These are phyloP conservation scores for Chrysoporthe puriensis DNA, from an alignment of 2,329 filamentous ascomycete genomes.

Conservation along the genomic window DNA sequence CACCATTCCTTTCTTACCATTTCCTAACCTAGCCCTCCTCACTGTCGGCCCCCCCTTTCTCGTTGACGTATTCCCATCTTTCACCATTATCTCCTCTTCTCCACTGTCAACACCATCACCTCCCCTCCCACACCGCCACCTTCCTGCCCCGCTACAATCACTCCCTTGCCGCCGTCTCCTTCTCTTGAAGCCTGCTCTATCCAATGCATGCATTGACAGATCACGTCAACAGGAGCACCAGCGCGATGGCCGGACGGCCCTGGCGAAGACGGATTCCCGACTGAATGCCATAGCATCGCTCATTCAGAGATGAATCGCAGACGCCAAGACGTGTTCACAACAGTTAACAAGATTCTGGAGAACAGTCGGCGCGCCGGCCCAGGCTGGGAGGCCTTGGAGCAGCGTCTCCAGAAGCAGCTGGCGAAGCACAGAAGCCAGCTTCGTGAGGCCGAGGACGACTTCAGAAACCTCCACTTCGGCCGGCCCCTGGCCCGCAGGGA, in stretches of 20 bases:
- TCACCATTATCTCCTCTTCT: too few relatives aligned
- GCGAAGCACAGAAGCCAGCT: background rate
- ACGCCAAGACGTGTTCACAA: background rate
- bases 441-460: background rate
- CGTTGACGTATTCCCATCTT: too few relatives aligned
- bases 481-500: background rate
- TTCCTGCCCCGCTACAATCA: too few relatives aligned
- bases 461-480: background rate
- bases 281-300: background rate
- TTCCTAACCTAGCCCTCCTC: background rate
- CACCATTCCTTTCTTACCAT: background rate
- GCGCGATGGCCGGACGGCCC: background rate
- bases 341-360: background rate
- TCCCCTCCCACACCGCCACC: too few relatives aligned
- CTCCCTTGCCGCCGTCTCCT: background rate
- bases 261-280: background rate
- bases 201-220: background rate
- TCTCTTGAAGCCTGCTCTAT: background rate
- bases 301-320: background rate
- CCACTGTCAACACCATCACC: too few relatives aligned
- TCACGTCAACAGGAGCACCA: background rate
- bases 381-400: background rate
- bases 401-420: background rate
- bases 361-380: background rate
- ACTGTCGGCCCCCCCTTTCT: background rate